phyloP scores from a whole-genome alignment of 169 alveolate genomes.

The Cryptosporidium meleagridis region DNA sequence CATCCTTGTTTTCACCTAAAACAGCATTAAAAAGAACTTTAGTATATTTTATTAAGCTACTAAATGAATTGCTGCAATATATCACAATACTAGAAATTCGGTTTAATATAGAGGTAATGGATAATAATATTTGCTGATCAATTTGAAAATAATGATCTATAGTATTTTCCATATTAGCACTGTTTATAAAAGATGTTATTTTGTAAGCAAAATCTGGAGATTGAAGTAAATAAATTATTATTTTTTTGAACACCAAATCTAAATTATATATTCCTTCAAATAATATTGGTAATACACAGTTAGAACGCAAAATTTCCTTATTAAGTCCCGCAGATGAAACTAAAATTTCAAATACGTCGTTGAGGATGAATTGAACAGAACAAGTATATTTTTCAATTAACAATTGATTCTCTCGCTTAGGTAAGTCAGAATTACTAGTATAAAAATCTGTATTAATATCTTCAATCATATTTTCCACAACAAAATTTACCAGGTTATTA shows the following conservation, averaged over 20 bases:
- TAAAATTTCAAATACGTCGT: constrained; percentile 12
- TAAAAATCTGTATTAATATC: neutral
- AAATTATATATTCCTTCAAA: constrained; percentile 5
- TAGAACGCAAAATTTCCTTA: neutral
- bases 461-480: neutral
- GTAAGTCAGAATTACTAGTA: neutral
- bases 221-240: neutral
- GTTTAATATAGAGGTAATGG: neutral
- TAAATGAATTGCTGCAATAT: neutral
- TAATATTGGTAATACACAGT: neutral
- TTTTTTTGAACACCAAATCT: neutral
- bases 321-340: neutral
- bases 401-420: neutral
- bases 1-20: neutral
- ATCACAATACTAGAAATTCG: constrained; percentile 7
- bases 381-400: neutral
- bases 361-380: constrained; percentile 4
- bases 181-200: neutral
- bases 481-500: neutral
- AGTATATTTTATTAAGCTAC: neutral
- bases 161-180: neutral
- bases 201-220: neutral
- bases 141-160: neutral
- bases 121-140: constrained; percentile 11
- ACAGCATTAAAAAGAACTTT: neutral